Percentiles rank a stretch among this genome's conserved stretches.
phyloP scores from a whole-genome alignment of 2,329 filamentous ascomycete genomes.

The Biscogniauxia mediterranea region DNA sequence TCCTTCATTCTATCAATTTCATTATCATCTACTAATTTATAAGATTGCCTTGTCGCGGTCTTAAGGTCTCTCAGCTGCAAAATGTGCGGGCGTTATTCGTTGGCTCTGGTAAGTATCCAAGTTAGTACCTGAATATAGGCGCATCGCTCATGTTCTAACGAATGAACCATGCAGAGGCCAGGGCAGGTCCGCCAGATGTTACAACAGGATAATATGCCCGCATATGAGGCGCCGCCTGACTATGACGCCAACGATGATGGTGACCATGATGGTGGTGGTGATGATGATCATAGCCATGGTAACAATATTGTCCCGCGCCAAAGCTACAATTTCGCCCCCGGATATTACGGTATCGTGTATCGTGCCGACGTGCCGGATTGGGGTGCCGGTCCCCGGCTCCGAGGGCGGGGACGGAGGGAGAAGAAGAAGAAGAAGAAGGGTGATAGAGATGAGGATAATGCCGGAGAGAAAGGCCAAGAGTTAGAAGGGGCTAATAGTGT shows the following conservation, averaged over 20 bases:
- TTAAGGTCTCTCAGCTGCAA: conserved; percentile 7
- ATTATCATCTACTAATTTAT: no score
- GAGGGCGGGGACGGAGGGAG: conserved; percentile 22
- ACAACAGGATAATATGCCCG: conserved; percentile 69
- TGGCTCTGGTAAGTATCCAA: conserved; percentile 54
- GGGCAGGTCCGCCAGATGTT: conserved; percentile 73
- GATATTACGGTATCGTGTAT: conserved; percentile 82
- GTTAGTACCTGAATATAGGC: not conserved
- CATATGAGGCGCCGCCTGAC: conserved; percentile 70
- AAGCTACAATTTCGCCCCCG: conserved; percentile 91
- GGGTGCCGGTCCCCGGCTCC: conserved; percentile 47
- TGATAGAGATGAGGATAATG: conserved; percentile 6
- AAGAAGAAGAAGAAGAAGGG: conserved; percentile 7
- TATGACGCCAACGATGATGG: conserved; percentile 36
- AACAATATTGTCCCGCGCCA: conserved; percentile 57
- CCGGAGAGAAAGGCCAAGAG: not conserved
- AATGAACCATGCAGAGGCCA: conserved; percentile 57
- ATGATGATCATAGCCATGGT: conserved; percentile 33
- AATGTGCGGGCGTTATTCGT: conserved; percentile 69
- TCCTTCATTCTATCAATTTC: not conserved
- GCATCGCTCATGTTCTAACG: no score
- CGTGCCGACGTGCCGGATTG: conserved; percentile 68
- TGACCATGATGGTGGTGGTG: conserved; percentile 1
- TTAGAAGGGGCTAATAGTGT: conserved; percentile 9
- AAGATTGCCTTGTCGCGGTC: no score